phyloP scores from a whole-genome alignment of 1,284 basidiomycete genomes.

The Trichosporon inkin region DNA sequence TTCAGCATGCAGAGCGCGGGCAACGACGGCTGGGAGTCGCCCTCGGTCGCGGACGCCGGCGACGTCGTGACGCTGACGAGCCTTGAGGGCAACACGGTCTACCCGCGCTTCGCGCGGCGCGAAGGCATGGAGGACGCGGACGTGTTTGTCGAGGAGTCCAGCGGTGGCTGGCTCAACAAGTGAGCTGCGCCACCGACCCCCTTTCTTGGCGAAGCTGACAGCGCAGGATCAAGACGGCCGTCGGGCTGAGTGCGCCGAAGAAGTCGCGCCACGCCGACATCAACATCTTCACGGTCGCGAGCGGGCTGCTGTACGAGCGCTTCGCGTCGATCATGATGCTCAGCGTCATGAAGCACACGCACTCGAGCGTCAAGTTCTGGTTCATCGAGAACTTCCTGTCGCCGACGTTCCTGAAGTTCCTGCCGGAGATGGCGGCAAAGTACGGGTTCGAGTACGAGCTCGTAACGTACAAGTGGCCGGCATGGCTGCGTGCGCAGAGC shows the following conservation, averaged over 20 bases:
- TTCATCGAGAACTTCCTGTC: slow-evolving; percentile 98
- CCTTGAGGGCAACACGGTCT: slow-evolving; percentile 82
- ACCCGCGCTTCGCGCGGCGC: slow-evolving; percentile 68
- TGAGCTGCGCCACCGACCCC: slow-evolving; percentile 18
- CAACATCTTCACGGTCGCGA: slow-evolving; percentile 98
- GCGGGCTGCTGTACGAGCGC: slow-evolving; percentile 93
- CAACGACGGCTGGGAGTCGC: slow-evolving; percentile 76
- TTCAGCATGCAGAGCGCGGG: slow-evolving; percentile 78
- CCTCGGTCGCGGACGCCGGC: slow-evolving; percentile 61
- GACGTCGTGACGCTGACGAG: slow-evolving; percentile 69
- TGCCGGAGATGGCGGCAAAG: slow-evolving; percentile 81
- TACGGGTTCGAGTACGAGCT: slow-evolving; percentile 92
- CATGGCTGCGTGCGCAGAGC: slow-evolving; percentile 90
- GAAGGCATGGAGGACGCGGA: slow-evolving; percentile 76
- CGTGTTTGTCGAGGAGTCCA: slow-evolving; percentile 57
- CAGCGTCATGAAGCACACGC: slow-evolving; percentile 88
- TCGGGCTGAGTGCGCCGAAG: slow-evolving; percentile 37
- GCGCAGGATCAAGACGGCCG: slow-evolving; percentile 36
- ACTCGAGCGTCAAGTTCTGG: slow-evolving; percentile 96
- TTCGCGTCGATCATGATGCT: slow-evolving; percentile 98
- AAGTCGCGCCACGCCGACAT: slow-evolving; percentile 65
- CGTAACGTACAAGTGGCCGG: slow-evolving; percentile 98
- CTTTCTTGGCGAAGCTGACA: not conserved
- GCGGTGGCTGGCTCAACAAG: slow-evolving; percentile 31
- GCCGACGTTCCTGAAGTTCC: slow-evolving; percentile 93